Evolutionary conservation across 176 grass and related monocot species (phyloP), one percentile per base, ranked within the genome.

Genomic region (Guadua angustifolia): DNA sequence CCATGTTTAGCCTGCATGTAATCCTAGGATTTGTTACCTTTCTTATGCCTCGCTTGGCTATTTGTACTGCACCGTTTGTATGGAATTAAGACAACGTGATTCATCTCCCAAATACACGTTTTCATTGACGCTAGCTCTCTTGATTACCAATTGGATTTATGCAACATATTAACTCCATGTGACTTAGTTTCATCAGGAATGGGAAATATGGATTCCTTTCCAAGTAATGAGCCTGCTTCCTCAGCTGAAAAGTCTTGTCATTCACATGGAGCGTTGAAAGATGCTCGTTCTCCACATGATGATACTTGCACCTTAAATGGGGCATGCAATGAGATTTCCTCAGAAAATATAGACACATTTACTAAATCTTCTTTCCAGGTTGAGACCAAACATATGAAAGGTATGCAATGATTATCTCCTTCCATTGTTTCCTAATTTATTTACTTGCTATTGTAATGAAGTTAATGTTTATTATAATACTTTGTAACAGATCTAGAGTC

Each of bases 331-430:
- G 63, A 51, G 75, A 19, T 33, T 10, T 21, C 22, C 32, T 69
- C 58, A 67, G 86, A 75, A 68, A 79, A 73, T 74, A 61, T 71
- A 73, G 62, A 82, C 18, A 35, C 61, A 74, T 79, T 51, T 69
- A 53, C 44, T 59, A 81, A 74, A 67, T 86, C 86, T 49, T 86
- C 85, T 80, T n/a, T n/a, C 53, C 57, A 58, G 50, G 77, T 76
- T 80, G 63, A 83, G 82, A 81, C 73, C 9, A 87, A 92, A 74
- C 76, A 40, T 64, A 42, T 72, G 69, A 71, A 90, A 88, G 82
- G 78, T 84, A 87, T 77, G 56, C 25, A 59, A 19, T 53, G 45
- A 77, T 80, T 67, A 26, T 53, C 4, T 7, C n/a, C 63, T 63
- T 64, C 46, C 3, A 45, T 58, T 81, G 6, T 26, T 18, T 55